Base-by-base conservation (phyloP, 1,284 basidiomycete species). In the Leccinum laetum region DNA sequence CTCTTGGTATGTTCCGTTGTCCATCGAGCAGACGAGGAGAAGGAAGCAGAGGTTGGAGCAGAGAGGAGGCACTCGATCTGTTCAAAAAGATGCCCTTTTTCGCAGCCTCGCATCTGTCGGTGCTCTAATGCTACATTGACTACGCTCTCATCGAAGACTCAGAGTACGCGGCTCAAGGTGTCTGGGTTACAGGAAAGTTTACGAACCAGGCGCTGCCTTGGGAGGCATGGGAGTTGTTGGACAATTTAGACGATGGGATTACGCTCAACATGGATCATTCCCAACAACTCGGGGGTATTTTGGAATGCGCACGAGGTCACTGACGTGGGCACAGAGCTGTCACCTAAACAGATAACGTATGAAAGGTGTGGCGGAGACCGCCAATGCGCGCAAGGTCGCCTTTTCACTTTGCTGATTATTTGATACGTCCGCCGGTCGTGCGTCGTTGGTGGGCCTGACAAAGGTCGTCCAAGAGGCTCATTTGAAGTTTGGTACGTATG, bases 61-160 rank as follows among this genome's bases (percentile, higher is more conserved):
- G 91, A 52, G 84, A 87, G 57, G 89, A 88, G 64, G 95, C 92
- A 0, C 73, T 82, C 3, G 71, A 72, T 18, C 75, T 78, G 1
- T 86, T 95, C 69, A 70, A 78, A 39, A 76, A 81, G 37, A 85
- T 82, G 13, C 83, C 88, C 0, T 96, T 94, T 81, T 96, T 94
- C 75, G 70, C 75, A 5, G 78, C 80, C 1, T 96, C 94, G 94
- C 82, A 95, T 72, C 84, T 86, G 0, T 83, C 80, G 0, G 88
- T 88, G 4, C 83, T 97, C 39, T 79, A 84, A 14, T 68, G 83
- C 4, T 96, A 95, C 74, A 79, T 95, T 41, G 81, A 88, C 18
- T 84, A 88, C 69, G 92, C 84, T 4, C 79, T 94, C 6, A 75
- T 74, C 8, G 61, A 80, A 21, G 74, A 76, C 58, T 55, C 71